These are phyloP conservation scores for Saxispiralis lemnorum DNA, from an alignment of 495 filamentous ascomycete species.

Conservation along the genomic window DNA sequence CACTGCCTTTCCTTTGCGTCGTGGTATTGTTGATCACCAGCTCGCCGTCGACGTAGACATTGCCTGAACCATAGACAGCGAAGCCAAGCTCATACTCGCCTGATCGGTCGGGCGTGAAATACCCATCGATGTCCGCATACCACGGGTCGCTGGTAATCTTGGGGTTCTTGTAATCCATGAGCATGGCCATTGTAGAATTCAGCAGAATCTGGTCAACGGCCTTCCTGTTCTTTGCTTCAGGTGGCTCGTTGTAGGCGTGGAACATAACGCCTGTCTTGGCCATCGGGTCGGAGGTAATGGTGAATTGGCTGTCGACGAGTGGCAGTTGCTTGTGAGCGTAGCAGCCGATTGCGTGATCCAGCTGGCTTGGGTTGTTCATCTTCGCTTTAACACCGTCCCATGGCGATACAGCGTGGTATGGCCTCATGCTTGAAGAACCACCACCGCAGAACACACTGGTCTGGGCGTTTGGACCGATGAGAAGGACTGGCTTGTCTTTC, in stretches of 20 bases:
- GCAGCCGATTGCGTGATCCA: slow-evolving; percentile 11
- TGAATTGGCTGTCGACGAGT: slow-evolving; percentile 10
- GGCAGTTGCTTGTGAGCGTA: slow-evolving; percentile 15
- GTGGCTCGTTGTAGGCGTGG: slow-evolving; percentile 40
- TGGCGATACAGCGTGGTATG: slow-evolving; percentile 60
- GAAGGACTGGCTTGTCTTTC: slow-evolving; percentile 37
- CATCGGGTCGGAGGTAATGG: slow-evolving; percentile 10
- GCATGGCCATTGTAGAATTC: slow-evolving; percentile 34
- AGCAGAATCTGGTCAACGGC: slow-evolving; percentile 38
- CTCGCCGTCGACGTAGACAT: slow-evolving; percentile 48
- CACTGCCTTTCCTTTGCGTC: slow-evolving; percentile 40
- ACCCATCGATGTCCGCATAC: slow-evolving; percentile 46
- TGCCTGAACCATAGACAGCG: slow-evolving; percentile 57
- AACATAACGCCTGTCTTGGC: slow-evolving; percentile 39
- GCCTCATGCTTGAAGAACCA: slow-evolving; percentile 59
- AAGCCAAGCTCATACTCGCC: slow-evolving; percentile 61
- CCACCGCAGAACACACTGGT: slow-evolving; percentile 63
- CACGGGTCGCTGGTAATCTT: slow-evolving; percentile 36
- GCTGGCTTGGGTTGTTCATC: slow-evolving; percentile 15
- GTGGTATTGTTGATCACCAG: slow-evolving; percentile 52
- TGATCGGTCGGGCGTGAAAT: slow-evolving; percentile 38
- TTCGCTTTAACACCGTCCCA: slow-evolving; percentile 45
- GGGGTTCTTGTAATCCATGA: slow-evolving; percentile 47
- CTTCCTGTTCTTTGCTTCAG: slow-evolving; percentile 25
- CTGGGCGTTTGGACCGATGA: slow-evolving; percentile 70